Evolutionary conservation across 2,329 filamentous ascomycete species (phyloP), one percentile per base, ranked within the genome.

Genomic region (Endoconidiophora laricicola): DNA sequence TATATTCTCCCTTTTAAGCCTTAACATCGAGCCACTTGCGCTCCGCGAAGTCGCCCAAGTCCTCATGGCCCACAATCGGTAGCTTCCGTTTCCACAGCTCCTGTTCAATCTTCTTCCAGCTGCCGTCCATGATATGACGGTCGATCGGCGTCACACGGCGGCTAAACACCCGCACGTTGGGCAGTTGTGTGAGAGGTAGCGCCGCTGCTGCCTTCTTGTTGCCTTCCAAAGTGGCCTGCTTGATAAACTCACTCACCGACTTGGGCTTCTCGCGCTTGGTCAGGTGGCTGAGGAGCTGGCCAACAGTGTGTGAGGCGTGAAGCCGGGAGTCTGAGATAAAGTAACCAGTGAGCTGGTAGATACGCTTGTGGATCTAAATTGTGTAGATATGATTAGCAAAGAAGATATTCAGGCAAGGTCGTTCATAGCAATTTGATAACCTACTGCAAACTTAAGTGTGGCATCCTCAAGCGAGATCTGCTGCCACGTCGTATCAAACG

Each of bases 341-440:
- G 54, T 79, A 76, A 54, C 86, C 85, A n/a, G 82, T 88, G 54
- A 94, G 71, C 62, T 91, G 83, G 62, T 82, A 78, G 54, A 87
- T 68, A 53, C 86, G 81, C 67, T 94, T 94, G 59, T 80, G 68
- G 56, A 91, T 72, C 88, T 95, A 57, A 20, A n/a, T 4, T 42
- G 3, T 41, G 10, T 3, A 16, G 5, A 42, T 43, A 60, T 48
- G 57, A 56, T 44, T 40, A 12, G 23, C 24, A 45, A 37, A 45
- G 26, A 36, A 40, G 7, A 33, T 33, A 12, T 2, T 12, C 29
- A 33, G 29, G 7, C 26, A 29, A 29, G 7, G 12, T 29, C 6
- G 12, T 9, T 33, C 6, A 3, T 33, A 12, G 29, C 5, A 3
- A 9, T 50, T 6, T 45, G 10, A 33, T 36, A 54, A 71, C 80